Evolutionary conservation across 2,329 filamentous ascomycete genomes (phyloP), one percentile per base, ranked within the genome.

Genomic region (Talaromyces sp.): DNA sequence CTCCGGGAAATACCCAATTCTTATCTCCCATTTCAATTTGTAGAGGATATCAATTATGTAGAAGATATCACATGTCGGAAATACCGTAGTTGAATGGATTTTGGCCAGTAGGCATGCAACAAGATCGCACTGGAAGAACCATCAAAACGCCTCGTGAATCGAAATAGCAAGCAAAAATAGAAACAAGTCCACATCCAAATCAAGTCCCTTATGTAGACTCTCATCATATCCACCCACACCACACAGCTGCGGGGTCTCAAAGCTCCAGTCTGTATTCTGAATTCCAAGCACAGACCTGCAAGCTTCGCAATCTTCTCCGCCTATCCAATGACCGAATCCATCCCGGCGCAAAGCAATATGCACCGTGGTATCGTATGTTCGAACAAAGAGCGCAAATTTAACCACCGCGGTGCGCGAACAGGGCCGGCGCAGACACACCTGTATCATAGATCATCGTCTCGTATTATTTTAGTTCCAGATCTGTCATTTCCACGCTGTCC

Each of bases 401-500:
- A 27, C 24, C 24, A 27, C 24, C 24, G 24, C 24, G 4, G 4
- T 27, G 24, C 9, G 24, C 24, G 24, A 27, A 27, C 5, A 27
- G 24, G 24, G 4, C 24, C 9, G 9, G 24, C 24, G 24, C 24
- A 27, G 42, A 35, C 27, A 30, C 43, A 17, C 20, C 33, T 14
- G 32, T 11, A 11, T 35, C 43, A 14, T 27, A n/a, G 19, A 24
- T n/a, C 16, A 22, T 16, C 46, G 30, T 13, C 32, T 35, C 32
- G 6, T 37, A 22, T 62, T 64, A 70, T 65, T 66, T 67, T 59
- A 75, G 69, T 55, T 71, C 68, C 46, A 76, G 56, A 54, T 77
- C 71, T 51, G 68, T 77, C 75, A 75, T 78, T 60, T 77, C 74
- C 52, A 80, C 76, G 44, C 75, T 77, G 40, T 82, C 79, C 22